Percentiles rank a stretch among this genome's conserved stretches.
phyloP scores from a whole-genome alignment of 148 eudicot species.

The Camellia granthamiana region DNA sequence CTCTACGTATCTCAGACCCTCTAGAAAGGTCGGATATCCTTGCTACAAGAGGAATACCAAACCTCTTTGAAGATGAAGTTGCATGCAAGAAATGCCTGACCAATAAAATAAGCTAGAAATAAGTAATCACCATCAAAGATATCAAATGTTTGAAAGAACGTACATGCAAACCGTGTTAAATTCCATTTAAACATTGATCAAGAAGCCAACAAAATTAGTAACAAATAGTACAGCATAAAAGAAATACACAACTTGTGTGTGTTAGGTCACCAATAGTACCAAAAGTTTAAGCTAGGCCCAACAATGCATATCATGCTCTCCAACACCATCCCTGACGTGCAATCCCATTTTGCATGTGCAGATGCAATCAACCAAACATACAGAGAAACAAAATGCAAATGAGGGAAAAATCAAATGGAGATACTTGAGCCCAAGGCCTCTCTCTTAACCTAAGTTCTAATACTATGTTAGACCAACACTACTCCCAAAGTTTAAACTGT shows the following conservation, averaged over 20 bases:
- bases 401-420: too few species aligned
- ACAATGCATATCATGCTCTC: too few species aligned
- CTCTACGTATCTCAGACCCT: slow-evolving; percentile 54
- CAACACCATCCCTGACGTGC: too few species aligned
- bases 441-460: too few species aligned
- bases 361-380: too few species aligned
- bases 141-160: background rate
- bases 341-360: too few species aligned
- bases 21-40: slow-evolving; percentile 41
- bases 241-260: background rate
- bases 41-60: slow-evolving; percentile 77
- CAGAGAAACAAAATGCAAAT: too few species aligned
- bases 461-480: too few species aligned
- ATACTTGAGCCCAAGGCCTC: too few species aligned
- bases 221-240: background rate
- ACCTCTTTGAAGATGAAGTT: slow-evolving; percentile 27
- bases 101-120: slow-evolving; percentile 12
- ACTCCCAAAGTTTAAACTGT: too few species aligned
- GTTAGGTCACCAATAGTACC: too few species aligned
- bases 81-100: slow-evolving; percentile 21
- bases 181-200: background rate
- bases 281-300: too few species aligned
- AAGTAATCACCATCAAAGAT: background rate
- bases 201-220: background rate
- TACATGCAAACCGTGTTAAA: background rate